Evolutionary conservation across 208 protist species (phyloP).

Genomic region (Trypanosoma boissoni): DNA sequence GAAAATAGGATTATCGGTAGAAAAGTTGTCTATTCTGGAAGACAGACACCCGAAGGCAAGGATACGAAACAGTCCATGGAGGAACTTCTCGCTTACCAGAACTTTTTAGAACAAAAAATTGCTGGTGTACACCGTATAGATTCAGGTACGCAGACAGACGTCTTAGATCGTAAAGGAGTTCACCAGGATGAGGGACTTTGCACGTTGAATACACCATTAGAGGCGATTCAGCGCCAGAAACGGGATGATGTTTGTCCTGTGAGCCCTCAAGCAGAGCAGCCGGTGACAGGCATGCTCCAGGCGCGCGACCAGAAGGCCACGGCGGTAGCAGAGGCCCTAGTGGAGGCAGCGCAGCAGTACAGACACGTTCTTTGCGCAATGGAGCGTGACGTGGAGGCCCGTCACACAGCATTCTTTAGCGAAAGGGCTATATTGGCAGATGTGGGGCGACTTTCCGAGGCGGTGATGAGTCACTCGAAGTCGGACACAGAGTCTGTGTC

Average conservation of each 20-base stretch:
- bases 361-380: conserved; percentile 30
- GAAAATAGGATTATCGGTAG: conserved; percentile 12
- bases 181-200: background rate
- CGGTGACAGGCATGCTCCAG: background rate
- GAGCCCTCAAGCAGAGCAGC: too few species aligned
- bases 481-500: conserved; percentile 15
- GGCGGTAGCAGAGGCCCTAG: conserved; percentile 13
- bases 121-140: conserved; percentile 3
- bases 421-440: conserved; percentile 34
- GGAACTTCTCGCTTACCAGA: conserved; percentile 23
- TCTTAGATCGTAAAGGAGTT: background rate
- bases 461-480: conserved; percentile 29
- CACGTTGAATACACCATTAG: background rate
- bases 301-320: background rate
- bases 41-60: background rate
- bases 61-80: conserved; percentile 24
- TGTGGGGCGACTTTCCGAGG: conserved; percentile 35
- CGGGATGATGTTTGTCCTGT: background rate
- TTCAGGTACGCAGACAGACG: background rate
- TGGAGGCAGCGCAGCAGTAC: conserved; percentile 27
- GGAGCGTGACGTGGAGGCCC: conserved; percentile 23
- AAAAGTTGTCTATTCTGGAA: background rate
- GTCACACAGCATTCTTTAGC: conserved; percentile 30
- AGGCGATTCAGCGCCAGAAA: background rate
- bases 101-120: conserved; percentile 22